Percentiles rank a stretch among this genome's conserved stretches.
Evolutionary conservation across 2,329 filamentous ascomycete species (phyloP).

Genomic region (Chrysoporthe austroafricana): DNA sequence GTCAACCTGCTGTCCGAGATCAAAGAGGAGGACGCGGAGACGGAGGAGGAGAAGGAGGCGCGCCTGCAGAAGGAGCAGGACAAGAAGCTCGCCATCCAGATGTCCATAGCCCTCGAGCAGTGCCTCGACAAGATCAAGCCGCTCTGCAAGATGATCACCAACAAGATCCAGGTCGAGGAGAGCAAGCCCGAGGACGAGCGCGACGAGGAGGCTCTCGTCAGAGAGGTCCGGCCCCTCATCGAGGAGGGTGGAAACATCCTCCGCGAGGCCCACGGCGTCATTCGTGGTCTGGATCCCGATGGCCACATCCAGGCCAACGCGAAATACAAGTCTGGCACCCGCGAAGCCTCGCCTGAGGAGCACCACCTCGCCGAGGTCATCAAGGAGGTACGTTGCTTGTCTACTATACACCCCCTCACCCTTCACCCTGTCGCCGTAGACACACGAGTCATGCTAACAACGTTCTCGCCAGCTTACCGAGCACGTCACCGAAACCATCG

Average conservation of each 20-base stretch:
- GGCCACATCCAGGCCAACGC: conserved; percentile 83
- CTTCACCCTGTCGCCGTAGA: neutral
- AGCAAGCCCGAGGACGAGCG: conserved; percentile 82
- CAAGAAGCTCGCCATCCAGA: conserved; percentile 76
- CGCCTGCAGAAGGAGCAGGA: conserved; percentile 66
- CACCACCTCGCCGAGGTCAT: conserved; percentile 81
- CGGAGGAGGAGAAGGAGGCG: conserved; percentile 61
- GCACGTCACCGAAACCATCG: conserved; percentile 80
- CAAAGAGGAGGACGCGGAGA: conserved; percentile 50
- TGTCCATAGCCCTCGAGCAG: conserved; percentile 72
- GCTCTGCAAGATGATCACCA: conserved; percentile 83
- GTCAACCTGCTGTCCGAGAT: conserved; percentile 68
- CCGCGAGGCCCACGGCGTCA: conserved; percentile 82
- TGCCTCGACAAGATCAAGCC: conserved; percentile 84
- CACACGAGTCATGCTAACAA: conserved; percentile 13
- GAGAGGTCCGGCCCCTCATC: conserved; percentile 84
- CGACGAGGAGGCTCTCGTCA: conserved; percentile 86
- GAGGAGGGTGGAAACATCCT: conserved; percentile 84
- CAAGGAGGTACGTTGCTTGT: conserved; percentile 63
- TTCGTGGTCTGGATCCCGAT: conserved; percentile 87
- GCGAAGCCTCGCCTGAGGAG: conserved; percentile 81
- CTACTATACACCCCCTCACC: neutral
- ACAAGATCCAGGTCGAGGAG: conserved; percentile 81
- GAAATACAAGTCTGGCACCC: conserved; percentile 76
- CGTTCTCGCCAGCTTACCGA: conserved; percentile 64